A percentile compares a stretch with the other conserved stretches of the same genome.
Evolutionary conservation across 2,329 filamentous ascomycete genomes (phyloP).

Genomic region (Colletotrichum sp.): DNA sequence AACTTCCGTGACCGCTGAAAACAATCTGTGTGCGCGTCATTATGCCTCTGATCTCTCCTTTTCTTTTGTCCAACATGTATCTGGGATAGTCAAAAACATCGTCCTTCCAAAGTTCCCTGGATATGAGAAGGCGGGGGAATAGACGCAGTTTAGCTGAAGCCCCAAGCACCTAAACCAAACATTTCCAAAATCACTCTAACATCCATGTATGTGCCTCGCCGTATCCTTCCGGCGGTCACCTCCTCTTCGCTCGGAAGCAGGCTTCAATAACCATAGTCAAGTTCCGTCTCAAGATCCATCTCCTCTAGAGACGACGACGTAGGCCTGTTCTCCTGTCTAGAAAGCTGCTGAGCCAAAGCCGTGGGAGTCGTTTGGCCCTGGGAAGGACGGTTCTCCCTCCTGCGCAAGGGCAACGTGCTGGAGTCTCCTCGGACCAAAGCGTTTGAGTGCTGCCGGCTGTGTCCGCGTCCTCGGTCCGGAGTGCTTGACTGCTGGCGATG

Average conservation of each 20-base stretch:
- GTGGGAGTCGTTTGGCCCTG: background rate
- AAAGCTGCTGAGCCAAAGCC: background rate
- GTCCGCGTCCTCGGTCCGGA: too few relatives aligned
- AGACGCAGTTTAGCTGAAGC: background rate
- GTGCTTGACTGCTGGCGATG: too few relatives aligned
- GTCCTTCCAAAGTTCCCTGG: background rate
- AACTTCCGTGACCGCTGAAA: background rate
- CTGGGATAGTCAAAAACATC: background rate
- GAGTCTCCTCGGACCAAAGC: background rate
- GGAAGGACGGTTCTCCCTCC: background rate
- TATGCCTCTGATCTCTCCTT: background rate
- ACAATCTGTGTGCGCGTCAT: background rate
- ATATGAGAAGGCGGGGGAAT: background rate
- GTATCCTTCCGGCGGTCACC: fast-evolving
- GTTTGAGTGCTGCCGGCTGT: too few relatives aligned
- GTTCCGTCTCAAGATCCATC: fast-evolving
- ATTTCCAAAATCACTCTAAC: background rate
- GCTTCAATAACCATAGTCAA: background rate
- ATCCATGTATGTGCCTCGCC: background rate
- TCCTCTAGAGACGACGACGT: background rate
- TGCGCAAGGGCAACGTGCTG: background rate
- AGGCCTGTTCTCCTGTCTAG: fast-evolving
- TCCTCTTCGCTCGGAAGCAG: background rate
- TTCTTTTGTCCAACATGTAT: background rate
- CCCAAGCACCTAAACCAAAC: background rate